phyloP scores from a whole-genome alignment of 768 basidiomycete genomes.

The Boletus coccyginus region DNA sequence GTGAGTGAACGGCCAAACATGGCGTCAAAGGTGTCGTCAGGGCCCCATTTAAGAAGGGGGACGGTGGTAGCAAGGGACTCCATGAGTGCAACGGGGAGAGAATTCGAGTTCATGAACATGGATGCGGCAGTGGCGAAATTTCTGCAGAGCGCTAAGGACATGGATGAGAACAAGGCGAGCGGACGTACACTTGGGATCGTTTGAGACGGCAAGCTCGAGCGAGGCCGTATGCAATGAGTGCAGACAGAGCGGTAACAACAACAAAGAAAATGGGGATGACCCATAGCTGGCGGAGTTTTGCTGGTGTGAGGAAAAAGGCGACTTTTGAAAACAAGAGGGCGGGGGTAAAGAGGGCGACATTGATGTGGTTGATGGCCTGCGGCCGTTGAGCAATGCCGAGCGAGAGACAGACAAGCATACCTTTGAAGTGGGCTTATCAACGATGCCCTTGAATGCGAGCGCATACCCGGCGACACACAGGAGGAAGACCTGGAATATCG shows the following conservation, averaged over 20 bases:
- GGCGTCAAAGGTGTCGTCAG: constrained; percentile 75
- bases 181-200: constrained; percentile 68
- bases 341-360: constrained; percentile 87
- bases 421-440: constrained; percentile 89
- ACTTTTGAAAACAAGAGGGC: constrained; percentile 92
- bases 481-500: constrained; percentile 85
- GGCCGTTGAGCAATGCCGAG: background rate
- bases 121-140: constrained; percentile 78
- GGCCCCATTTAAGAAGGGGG: constrained; percentile 75
- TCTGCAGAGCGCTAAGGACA: constrained; percentile 33
- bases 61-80: constrained; percentile 85
- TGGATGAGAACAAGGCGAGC: background rate
- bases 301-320: constrained; percentile 80
- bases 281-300: constrained; percentile 80
- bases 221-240: constrained; percentile 60
- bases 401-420: constrained; percentile 33
- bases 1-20: constrained; percentile 92
- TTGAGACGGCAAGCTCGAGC: constrained; percentile 65
- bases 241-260: constrained; percentile 71
- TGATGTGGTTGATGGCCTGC: constrained; percentile 76
- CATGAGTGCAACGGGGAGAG: constrained; percentile 92
- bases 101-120: constrained; percentile 95
- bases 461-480: constrained; percentile 82
- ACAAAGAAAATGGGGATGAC: constrained; percentile 84
- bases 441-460: constrained; percentile 73